Conservation (phyloP, 1,284 basidiomycete species). For the Rhizoctonia solani region DNA sequence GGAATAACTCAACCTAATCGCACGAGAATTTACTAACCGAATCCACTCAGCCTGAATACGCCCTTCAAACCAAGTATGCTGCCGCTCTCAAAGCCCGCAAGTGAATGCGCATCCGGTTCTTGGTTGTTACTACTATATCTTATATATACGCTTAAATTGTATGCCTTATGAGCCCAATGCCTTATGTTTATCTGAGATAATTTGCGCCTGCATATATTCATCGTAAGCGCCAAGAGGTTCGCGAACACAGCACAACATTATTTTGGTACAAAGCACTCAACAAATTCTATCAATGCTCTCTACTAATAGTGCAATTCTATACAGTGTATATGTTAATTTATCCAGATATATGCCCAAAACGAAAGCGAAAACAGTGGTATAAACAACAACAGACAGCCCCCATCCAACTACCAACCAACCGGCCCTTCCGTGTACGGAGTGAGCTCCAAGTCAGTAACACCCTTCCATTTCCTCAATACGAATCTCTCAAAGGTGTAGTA, state of each 20-base stretch:
- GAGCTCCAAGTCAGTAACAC: constrained; percentile 59
- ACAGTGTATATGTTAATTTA: no score
- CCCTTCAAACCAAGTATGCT: constrained; percentile 27
- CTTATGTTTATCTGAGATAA: no score
- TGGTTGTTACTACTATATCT: background rate
- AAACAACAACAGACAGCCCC: background rate
- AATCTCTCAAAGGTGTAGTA: constrained; percentile 78
- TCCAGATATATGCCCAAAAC: background rate
- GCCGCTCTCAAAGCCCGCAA: constrained; percentile 15
- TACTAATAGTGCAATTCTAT: no score
- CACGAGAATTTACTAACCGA: background rate
- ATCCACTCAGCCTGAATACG: constrained; percentile 22
- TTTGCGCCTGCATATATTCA: no score
- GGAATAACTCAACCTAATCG: background rate
- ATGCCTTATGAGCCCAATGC: no score
- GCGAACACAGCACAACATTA: no score
- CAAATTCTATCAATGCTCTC: no score
- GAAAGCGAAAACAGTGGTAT: background rate
- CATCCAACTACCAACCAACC: constrained; percentile 62
- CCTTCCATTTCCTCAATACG: constrained; percentile 65
- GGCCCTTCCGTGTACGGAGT: constrained; percentile 63
- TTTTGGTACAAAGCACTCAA: no score
- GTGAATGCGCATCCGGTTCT: background rate
- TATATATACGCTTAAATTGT: no score
- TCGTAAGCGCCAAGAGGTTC: no score